Base-by-base conservation (phyloP, 208 protist genomes). In the Trypanosoma conorhini region DNA sequence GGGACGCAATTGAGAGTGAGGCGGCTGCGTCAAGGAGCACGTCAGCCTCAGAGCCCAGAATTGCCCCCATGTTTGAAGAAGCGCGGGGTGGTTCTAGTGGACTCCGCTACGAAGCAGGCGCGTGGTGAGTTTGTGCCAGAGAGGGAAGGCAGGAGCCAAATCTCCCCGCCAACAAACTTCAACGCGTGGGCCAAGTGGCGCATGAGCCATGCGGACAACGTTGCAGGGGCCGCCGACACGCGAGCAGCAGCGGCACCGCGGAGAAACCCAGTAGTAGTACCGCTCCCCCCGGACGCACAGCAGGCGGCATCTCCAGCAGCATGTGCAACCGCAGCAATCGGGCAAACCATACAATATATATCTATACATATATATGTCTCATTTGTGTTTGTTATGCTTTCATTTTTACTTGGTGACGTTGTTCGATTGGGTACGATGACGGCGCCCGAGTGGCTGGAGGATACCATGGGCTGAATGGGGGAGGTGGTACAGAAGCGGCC, bases 41-140 rank as follows among this genome's bases (percentile, higher is more conserved):
- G 55, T 70, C 42, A 28, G 40, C 19, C 1, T 12, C 17, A 8
- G 54, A 70, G 35, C 40, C 55, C 22, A 61, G 28, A 38, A 70
- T 61, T 30, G 40, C 40, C 24, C 55, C 65, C 44, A 33, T 61
- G 55, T 40, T 70, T 62, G 31, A 26, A 30, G 40, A 33, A 22
- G 33, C 52, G 59, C 62, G 42, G 38, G 62, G 40, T 35, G 10
- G 5, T 22, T 21, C 17, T 62, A 2, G 17, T 62, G 19, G n/a
- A 24, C 52, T 61, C 38, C 38, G n/a, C 56, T 26, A 51, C 15
- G 19, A 33, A 22, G 3, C 54, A 19, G 9, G 38, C 17, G 10
- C 10, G n/a, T 8, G 62, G 19, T 21, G 22, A 21, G 10, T 55
- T 35, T 62, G n/a, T 13, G 28, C 15, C 40, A 2, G n/a, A 12